Base-by-base conservation (phyloP, 1,139 yeast genomes). In the Yamadazyma conglobata region DNA sequence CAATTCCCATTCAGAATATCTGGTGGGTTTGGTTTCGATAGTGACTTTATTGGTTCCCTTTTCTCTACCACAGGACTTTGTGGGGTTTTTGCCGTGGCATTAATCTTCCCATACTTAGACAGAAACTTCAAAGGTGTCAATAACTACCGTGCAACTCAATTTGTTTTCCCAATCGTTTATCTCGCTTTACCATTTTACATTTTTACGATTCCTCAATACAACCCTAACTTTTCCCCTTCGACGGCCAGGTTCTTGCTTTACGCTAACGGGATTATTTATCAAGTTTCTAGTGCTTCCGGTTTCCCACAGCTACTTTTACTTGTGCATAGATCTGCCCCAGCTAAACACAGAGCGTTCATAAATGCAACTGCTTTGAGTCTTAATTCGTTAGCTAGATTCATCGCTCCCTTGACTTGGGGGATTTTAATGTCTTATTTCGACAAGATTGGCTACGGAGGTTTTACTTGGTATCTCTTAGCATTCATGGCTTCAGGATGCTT, bases 391-490 rank as follows among this genome's bases (percentile, higher is more conserved):
- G 79, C 83, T 0, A 53, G 85, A 38, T 77, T 73, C 33, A 26
- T 73, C 1, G 84, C 79, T 3, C 86, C 86, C 0, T 50, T 77
- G 11, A 23, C 62, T 2, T 77, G 81, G 79, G 85, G 85, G 8
- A 56, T 54, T 31, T 44, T 78, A 24, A 75, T 77, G 70, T 60
- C 79, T 2, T 57, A 57, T 39, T 66, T 70, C 15, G 72, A 73
- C 40, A 49, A 47, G n/a, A 42, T 52, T 19, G 58, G 63, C 8
- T 49, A 62, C 25, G 76, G 69, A 0, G 72, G 74, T 54, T 38
- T 74, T 5, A 68, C 79, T 1, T 78, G 82, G 81, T 64, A 64
- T 52, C 34, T 59, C 2, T 49, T 70, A 33, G 55, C 71, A 28
- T 29, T 54, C 2, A 42, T 76, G 19, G 58, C 73, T 1, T 34